Evolutionary conservation across 106 monocot genomes (phyloP), one percentile per base, ranked within the genome.

Genomic region (Dactylorhiza incarnata): DNA sequence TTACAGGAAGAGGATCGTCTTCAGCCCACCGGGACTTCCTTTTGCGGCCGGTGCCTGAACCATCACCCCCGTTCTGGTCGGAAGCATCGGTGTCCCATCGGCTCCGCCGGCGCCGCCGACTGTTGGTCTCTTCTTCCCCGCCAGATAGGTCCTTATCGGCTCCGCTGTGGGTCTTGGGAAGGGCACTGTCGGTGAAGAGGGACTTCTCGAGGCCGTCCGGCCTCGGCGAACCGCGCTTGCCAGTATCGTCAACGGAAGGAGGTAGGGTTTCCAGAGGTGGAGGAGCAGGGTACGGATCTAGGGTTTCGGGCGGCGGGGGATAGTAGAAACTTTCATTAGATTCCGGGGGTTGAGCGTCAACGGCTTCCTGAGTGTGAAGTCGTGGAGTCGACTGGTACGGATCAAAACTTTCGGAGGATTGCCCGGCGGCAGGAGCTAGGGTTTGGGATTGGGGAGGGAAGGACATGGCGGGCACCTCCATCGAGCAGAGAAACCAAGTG

Each of bases 11-110:
- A 3, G 94, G 87, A 22, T 89, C 94, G 56, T 97, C 97, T 1
- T 94, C 91, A 8, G 91, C 91, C 93, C 96, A 97, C 69, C 96
- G 87, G 14, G 96, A 87, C 82, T 93, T 96, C n/a, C 93, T 79
- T 81, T 91, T 97, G 71, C 90, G 74, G 3, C 83, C 74, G 2
- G 82, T 70, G 9, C 77, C 63, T 7, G 82, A 73, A 4, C 80
- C 82, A 24, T 84, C 84, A 4, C 80, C 79, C 11, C 13, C 67
- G 22, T 77, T 72, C 45, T 22, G 48, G 16, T 77, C 80, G 22
- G 73, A 78, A 49, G 76, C 26, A 71, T 81, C 72, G 7, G 82
- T 69, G 65, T 95, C 96, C 96, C 96, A 96, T 19, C 96, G 81
- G 84, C 93, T 93, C 11, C 96, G 90, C 2, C 95, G 81, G 11